Base-by-base conservation (phyloP, 495 filamentous ascomycete genomes). In the Neurospora sp. region DNA sequence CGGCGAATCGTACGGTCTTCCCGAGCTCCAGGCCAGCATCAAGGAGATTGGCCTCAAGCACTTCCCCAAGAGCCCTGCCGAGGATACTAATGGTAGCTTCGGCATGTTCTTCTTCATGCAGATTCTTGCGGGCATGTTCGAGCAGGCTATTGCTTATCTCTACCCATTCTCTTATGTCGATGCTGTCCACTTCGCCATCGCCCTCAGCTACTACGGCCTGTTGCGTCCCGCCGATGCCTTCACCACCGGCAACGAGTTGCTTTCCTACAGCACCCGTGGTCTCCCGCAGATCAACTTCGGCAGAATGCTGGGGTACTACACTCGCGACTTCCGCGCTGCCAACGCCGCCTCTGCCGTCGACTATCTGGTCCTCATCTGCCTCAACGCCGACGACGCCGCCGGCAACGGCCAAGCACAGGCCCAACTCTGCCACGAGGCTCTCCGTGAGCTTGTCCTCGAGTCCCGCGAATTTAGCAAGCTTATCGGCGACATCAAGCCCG, bases 391-490 rank as follows among this genome's bases (percentile, higher is more conserved):
- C 81, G 86, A 97, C 39, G 40, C 71, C 87, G 88, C 23, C 89
- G 54, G 92, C 38, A 85, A 90, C 40, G 95, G 94, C 74, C 90
- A 89, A 73, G 89, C 89, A 16, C 96, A 98, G 79, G 87, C 91
- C 41, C 85, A 88, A 1, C 87, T 98, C 48, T 98, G 95, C 81
- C 93, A 98, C 80, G 93, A 97, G 79, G 94, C 94, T 23, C 86
- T 99, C 72, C 92, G 94, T n/a, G 96, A 98, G 79, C 92, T 97
- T 71, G 92, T 97, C 44, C 86, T 99, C 23, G 96, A 98, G 83
- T 97, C 92, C 12, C 87, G 94, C 72, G 96, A 98, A 79, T 98
- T 97, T 79, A 94, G 94, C 74, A 92, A 92, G 75, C 86, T 99
- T 27, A 90, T 99, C 70, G 96, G 96, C 42, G 96, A 99, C 78